These are phyloP conservation scores for Diophrys appendiculata DNA, from an alignment of 73 alveolate species.

Conservation along the genomic window DNA sequence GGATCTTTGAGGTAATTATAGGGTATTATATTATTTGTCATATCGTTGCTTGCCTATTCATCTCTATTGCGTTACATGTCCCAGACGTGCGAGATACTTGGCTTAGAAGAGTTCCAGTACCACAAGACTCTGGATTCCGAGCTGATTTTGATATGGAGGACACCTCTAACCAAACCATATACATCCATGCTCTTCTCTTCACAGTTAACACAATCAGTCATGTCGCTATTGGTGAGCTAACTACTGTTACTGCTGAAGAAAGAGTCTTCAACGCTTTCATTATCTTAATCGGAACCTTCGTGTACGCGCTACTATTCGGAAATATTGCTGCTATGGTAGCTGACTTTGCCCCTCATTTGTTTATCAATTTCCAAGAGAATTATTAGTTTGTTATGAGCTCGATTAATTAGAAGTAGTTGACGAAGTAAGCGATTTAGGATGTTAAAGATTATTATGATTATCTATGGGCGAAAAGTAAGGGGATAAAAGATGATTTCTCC, in stretches of 20 bases:
- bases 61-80: conserved; percentile 21
- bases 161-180: conserved; percentile 11
- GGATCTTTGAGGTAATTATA: conserved; percentile 55
- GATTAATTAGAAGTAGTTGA: conserved; percentile 10
- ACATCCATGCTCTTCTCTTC: conserved; percentile 58
- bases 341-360: conserved; percentile 38
- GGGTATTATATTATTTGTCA: conserved; percentile 49
- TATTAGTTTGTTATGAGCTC: conserved; percentile 30
- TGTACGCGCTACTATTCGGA: conserved; percentile 63
- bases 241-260: conserved; percentile 46
- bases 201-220: conserved; percentile 55
- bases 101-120: conserved; percentile 60
- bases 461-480: conserved; percentile 54
- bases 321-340: conserved; percentile 54
- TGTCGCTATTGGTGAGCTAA: conserved; percentile 66
- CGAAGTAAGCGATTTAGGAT: neutral
- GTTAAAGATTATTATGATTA: conserved; percentile 48
- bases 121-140: conserved; percentile 38
- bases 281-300: conserved; percentile 39
- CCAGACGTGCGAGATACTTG: conserved; percentile 53
- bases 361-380: conserved; percentile 27
- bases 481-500: conserved; percentile 34
- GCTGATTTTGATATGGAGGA: conserved; percentile 1
- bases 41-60: conserved; percentile 39
- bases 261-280: conserved; percentile 40